Evolutionary conservation across 371 early-diverging fungal genomes (phyloP), one percentile per base, ranked within the genome.

Genomic region (Mortierella sp.): DNA sequence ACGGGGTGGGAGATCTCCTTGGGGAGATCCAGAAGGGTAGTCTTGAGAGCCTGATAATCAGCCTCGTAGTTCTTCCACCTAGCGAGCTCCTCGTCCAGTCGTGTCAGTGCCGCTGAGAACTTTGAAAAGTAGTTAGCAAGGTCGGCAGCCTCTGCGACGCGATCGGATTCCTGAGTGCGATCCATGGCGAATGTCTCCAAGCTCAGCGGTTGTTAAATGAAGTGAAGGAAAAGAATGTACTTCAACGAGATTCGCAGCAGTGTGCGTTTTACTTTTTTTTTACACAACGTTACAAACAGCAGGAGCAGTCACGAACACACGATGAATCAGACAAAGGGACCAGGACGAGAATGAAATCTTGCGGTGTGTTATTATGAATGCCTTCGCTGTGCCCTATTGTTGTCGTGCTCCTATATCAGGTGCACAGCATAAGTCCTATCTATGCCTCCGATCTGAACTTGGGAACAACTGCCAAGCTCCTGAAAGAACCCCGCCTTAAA

Each of bases 1-100:
- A 92, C 90, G 21, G 82, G 71, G 73, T 91, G 86, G 31, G 90
- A 79, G 13, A 90, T 90, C 55, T 91, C 90, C 16, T 89, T 87
- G 28, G 93, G 92, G 34, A 95, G 86, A 31, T 88, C 87, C 3
- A 61, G 57, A n/a, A 95, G 79, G 8, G 90, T 91, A 1, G 77
- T 72, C 69, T 92, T 91, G 40, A 94, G 89, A 2, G 88, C 88
- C 19, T 85, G 79, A 80, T 95, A 94, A 70, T 94, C 95, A 19
- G 74, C 69, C 37, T 90, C 89, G 78, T 90, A 93, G 54, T 89
- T 87, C 50, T 79, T 82, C 88, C 91, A 90, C 48, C 90, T 88
- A 9, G 79, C 77, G 71, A 92, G 69, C 19, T 88, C 81, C 46
- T 82, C 73, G 40, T 89, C 76, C 31, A 82, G 73, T 13, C 59